phyloP scores from a whole-genome alignment of 331 rosid species.

The Dryas integrifolia region DNA sequence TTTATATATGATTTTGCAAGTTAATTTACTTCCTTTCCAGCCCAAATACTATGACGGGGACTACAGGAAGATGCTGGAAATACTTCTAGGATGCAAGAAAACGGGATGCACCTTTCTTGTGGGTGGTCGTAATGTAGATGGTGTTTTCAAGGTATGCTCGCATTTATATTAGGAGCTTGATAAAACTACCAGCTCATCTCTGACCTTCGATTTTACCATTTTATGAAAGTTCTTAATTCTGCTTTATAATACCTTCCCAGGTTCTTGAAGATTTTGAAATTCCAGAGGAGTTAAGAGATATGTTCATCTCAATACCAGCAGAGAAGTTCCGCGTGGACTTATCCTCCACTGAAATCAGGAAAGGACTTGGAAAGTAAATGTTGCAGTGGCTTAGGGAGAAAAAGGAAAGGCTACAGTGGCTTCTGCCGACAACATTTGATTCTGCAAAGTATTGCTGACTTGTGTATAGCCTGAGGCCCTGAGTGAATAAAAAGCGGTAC shows the following conservation, averaged over 20 bases:
- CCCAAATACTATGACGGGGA: constrained; percentile 83
- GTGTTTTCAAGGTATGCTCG: constrained; percentile 49
- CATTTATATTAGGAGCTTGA: background rate
- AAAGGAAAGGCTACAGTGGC: background rate
- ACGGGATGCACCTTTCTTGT: constrained; percentile 79
- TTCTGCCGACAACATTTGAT: constrained; percentile 6
- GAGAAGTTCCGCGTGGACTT: constrained; percentile 80
- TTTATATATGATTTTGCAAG: constrained; percentile 1
- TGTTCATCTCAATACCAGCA: constrained; percentile 72
- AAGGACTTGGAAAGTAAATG: constrained; percentile 47
- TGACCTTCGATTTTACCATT: background rate
- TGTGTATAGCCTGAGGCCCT: background rate
- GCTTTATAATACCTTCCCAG: constrained; percentile 34
- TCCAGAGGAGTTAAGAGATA: constrained; percentile 68
- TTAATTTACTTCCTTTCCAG: constrained; percentile 37
- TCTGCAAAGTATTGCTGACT: background rate
- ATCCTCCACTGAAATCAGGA: constrained; percentile 79
- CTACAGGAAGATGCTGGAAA: constrained; percentile 66
- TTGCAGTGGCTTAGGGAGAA: background rate
- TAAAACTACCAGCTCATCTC: background rate
- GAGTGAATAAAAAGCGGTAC: background rate
- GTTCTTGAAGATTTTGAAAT: constrained; percentile 75
- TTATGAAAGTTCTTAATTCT: constrained; percentile 14
- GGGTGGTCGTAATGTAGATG: constrained; percentile 75
- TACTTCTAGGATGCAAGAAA: constrained; percentile 60